These are phyloP conservation scores for Zalaria sp. DNA, from an alignment of 2,329 filamentous ascomycete species.

Conservation along the genomic window DNA sequence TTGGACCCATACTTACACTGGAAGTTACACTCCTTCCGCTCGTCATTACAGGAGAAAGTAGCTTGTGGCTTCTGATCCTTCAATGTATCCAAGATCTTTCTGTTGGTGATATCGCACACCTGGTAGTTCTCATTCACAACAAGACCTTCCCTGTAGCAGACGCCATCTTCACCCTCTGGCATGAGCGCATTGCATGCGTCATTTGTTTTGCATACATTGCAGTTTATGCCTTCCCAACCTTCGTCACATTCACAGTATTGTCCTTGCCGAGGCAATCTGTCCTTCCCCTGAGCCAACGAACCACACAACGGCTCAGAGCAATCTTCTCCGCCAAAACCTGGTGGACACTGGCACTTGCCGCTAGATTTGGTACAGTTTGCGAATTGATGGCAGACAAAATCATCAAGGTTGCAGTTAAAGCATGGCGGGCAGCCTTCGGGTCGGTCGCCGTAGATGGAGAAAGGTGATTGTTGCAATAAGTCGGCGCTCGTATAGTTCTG, in stretches of 20 bases:
- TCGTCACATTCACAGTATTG: conserved; percentile 73
- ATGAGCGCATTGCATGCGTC: conserved; percentile 78
- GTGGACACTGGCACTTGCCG: conserved; percentile 82
- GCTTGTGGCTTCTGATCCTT: conserved; percentile 79
- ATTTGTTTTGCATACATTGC: conserved; percentile 77
- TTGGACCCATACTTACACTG: conserved; percentile 51
- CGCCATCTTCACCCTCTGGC: conserved; percentile 64
- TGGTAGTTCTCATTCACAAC: conserved; percentile 92
- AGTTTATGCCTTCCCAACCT: conserved; percentile 94
- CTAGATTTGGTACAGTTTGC: conserved; percentile 78
- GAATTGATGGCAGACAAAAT: conserved; percentile 83
- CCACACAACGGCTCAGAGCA: conserved; percentile 86
- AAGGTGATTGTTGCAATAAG: conserved; percentile 27
- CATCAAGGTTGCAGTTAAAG: conserved; percentile 95
- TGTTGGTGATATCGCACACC: conserved; percentile 94
- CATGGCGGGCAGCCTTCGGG: conserved; percentile 71
- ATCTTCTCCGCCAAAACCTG: conserved; percentile 88
- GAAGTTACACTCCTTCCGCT: conserved; percentile 71
- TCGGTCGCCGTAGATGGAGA: conserved; percentile 58
- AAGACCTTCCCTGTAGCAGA: conserved; percentile 85
- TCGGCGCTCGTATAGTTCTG: background rate
- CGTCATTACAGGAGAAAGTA: conserved; percentile 78
- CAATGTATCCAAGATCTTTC: conserved; percentile 77
- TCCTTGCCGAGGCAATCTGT: conserved; percentile 61
- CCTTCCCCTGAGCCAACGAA: conserved; percentile 65